Base-by-base conservation (phyloP, 768 basidiomycete species). In the Roridomyces roridus region DNA sequence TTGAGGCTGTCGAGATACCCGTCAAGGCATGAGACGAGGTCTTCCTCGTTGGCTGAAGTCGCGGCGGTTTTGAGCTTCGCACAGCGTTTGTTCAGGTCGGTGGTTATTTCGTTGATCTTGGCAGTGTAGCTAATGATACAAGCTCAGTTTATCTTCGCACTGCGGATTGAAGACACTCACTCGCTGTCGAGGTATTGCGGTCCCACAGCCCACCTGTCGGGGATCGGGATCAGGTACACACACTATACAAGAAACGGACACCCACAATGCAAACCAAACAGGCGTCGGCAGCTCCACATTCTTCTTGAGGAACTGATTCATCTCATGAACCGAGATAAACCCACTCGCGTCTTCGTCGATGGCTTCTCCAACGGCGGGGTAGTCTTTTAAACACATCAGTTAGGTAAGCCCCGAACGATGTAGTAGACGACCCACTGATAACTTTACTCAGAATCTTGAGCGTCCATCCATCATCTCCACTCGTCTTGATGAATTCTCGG, bases 301-400 rank as follows among this genome's bases (percentile, higher is more conserved):
- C 42, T 34, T 50, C 15, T 55, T 51, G 15, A 60, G 24, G 55
- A 66, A 66, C 17, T 56, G 59, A 25, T 64, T 62, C 1, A 58
- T 46, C 42, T 66, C 65, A 39, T 64, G 57, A n/a, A 66, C 59
- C 14, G 59, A 61, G 6, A 66, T 51, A 28, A 59, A 66, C 4
- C 65, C 65, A 50, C 65, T 66, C 2, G 63, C 62, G 29, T 66
- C 65, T 23, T 60, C 59, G 43, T 66, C 65, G 8, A 66, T 66
- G 0, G 65, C 65, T 28, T 66, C 59, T 3, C 62, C 65, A 17
- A 66, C 40, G 14, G 65, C 28, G 0, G 62, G 59, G 36, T 66
- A 56, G 35, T 63, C 65, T 66, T n/a, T n/a, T n/a, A n/a, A n/a
- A n/a, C n/a, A n/a, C n/a, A n/a, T n/a, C n/a, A n/a, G n/a, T n/a